Conservation (phyloP, 148 eudicot genomes). For the Rhododendron mucronatum region DNA sequence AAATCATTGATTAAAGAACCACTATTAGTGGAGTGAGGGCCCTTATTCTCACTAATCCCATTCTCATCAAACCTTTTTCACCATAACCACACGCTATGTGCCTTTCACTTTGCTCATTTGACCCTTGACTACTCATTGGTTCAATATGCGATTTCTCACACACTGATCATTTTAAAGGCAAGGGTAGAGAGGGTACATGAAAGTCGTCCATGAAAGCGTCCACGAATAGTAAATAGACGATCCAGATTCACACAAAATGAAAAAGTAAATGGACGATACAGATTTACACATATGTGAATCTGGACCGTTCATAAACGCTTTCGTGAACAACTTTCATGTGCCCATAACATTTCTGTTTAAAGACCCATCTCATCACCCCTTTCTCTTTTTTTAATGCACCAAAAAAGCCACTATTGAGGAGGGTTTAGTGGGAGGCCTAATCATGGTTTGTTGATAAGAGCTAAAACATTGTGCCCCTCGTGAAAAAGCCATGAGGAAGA, state of each 20-base stretch:
- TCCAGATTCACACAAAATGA: too few species aligned
- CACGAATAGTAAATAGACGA: too few species aligned
- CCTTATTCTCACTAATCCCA: slow-evolving; percentile 13
- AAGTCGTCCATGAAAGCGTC: too few species aligned
- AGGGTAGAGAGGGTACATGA: too few species aligned
- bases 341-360: not conserved
- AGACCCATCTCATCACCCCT: not conserved
- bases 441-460: not conserved
- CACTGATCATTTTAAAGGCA: not conserved
- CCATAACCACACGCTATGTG: not conserved
- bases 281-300: too few species aligned
- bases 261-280: too few species aligned
- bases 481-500: not conserved
- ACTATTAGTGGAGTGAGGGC: slow-evolving; percentile 13
- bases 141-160: not conserved
- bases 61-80: not conserved
- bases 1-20: not conserved
- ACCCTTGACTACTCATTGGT: slow-evolving; percentile 13
- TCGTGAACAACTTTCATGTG: too few species aligned
- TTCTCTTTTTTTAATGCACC: not conserved
- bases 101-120: slow-evolving; percentile 5
- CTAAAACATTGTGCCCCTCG: not conserved
- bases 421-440: not conserved
- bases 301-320: too few species aligned
- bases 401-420: not conserved